Conservation (phyloP, 83 land plant species). For the Picea mariana region DNA sequence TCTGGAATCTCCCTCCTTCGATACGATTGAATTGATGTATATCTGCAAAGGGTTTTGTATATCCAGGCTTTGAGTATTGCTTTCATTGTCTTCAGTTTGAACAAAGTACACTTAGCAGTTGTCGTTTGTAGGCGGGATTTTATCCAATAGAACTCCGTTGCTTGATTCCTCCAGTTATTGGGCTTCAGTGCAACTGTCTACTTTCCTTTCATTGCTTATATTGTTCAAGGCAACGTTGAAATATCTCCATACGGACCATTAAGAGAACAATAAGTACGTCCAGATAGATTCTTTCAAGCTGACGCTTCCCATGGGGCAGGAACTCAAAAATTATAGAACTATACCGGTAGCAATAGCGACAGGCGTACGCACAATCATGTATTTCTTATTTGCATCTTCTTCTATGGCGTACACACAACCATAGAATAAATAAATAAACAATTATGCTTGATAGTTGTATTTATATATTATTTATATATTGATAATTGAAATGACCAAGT, state of each 20-base stretch:
- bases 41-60: neutral
- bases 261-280: slow-evolving; percentile 24
- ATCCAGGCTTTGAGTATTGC: neutral
- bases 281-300: slow-evolving; percentile 11
- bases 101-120: too few relatives aligned
- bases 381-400: slow-evolving; percentile 19
- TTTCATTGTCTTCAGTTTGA: neutral
- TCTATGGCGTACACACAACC: too few relatives aligned
- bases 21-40: neutral
- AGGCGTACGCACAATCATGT: slow-evolving; percentile 13
- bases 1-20: too few relatives aligned
- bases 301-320: neutral
- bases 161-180: neutral
- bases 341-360: slow-evolving; percentile 42
- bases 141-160: neutral
- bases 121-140: neutral
- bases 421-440: too few relatives aligned
- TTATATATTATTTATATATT: too few relatives aligned
- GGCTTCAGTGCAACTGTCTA: neutral
- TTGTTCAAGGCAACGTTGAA: neutral
- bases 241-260: slow-evolving; percentile 23
- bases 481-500: too few relatives aligned
- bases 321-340: slow-evolving; percentile 35
- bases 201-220: neutral
- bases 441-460: too few relatives aligned